Evolutionary conservation across 768 basidiomycete genomes (phyloP), one percentile per base, ranked within the genome.

Genomic region (Coprinopsis cinerea): DNA sequence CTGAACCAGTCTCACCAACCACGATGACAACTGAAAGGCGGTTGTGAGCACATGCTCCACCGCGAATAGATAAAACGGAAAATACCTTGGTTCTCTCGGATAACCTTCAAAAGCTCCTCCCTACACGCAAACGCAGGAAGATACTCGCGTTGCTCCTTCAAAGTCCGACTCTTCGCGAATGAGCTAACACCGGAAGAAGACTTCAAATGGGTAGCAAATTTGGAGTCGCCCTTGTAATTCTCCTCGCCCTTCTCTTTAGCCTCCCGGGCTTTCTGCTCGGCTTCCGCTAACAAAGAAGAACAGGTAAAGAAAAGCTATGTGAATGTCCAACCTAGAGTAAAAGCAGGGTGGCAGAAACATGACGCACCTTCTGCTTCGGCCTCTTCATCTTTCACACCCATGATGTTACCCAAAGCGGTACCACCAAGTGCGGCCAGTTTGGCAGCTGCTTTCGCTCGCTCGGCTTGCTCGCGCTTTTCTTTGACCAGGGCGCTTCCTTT

Each of bases 1-100:
- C 96, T 0, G 95, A 98, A 9, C 96, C 96, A n/a, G 96, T 99
- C 68, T 99, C 96, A n/a, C 96, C 96, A 34, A 99, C 89, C 32
- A 98, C 92, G 49, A 99, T 82, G 41, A 89, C 74, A 30, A 98
- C 96, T 96, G 55, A 23, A 43, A 20, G 17, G 28, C 44, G 23
- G 20, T 14, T 47, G 48, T 55, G 30, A 53, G 44, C 24, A 18
- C 3, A 28, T 28, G 34, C 23, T 11, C 37, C 35, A 27, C 11
- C 25, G n/a, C n/a, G n/a, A n/a, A n/a, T n/a, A 18, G 11, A 10
- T n/a, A 10, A 48, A 49, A 3, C n/a, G 17, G 6, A 43, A 58
- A 67, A 43, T 47, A 86, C 93, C 93, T 82, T 99, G 96, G 61
- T 97, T 95, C 58, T 99, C 96, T 36, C 95, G 76, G 27, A 98